These are phyloP conservation scores for Aspergillus brunneoviolaceus DNA, from an alignment of 2,329 filamentous ascomycete genomes.

Conservation along the genomic window DNA sequence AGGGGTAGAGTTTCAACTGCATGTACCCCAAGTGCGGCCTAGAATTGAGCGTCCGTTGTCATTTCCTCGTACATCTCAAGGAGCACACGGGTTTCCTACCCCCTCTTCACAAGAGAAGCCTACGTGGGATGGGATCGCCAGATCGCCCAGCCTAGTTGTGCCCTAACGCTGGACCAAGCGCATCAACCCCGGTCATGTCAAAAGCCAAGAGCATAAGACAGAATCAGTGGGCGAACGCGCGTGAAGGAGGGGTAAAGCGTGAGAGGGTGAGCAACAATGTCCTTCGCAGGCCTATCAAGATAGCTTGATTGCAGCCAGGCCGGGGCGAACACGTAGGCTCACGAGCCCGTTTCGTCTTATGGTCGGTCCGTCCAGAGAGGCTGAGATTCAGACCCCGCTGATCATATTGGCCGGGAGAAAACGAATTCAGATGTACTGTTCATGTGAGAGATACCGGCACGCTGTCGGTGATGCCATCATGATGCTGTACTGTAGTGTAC, in stretches of 20 bases:
- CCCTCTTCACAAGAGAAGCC: not conserved
- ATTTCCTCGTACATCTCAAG: not conserved
- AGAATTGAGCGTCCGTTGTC: not conserved
- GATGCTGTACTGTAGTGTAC: not conserved
- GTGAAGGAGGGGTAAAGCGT: slow-evolving; percentile 12
- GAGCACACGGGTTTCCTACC: slow-evolving; percentile 7
- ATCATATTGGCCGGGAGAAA: not conserved
- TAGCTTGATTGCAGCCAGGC: not conserved
- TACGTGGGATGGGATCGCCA: slow-evolving; percentile 17
- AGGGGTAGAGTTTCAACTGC: not conserved
- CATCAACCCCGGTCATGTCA: slow-evolving; percentile 1
- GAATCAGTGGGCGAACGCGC: slow-evolving; percentile 10
- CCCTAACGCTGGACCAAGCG: slow-evolving; percentile 5
- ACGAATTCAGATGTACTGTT: not conserved
- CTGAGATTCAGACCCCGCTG: not conserved
- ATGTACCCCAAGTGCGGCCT: not conserved
- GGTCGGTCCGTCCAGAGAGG: not conserved
- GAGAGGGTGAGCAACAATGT: not conserved
- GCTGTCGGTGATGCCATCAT: not conserved
- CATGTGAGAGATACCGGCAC: not conserved
- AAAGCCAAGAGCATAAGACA: slow-evolving; percentile 3
- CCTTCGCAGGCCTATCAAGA: slow-evolving; percentile 6
- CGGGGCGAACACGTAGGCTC: slow-evolving; percentile 7
- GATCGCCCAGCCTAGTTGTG: slow-evolving; percentile 17
- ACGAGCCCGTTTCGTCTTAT: not conserved